A percentile compares a stretch with the other conserved stretches of the same genome.
phyloP scores from a whole-genome alignment of 2,329 filamentous ascomycete genomes.

The Penicillium crustosum region DNA sequence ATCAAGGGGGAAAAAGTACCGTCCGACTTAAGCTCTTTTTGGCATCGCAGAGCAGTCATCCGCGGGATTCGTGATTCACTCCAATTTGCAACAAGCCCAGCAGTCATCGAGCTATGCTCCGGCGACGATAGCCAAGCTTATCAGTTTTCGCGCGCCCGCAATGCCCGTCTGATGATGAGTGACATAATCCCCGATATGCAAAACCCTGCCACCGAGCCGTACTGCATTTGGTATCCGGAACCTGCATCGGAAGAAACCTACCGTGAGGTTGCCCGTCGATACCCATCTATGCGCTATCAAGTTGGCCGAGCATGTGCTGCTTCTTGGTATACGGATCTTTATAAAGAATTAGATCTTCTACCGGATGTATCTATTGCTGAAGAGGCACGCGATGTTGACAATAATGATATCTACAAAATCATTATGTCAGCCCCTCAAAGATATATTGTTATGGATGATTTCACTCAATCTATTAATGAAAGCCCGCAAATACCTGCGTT shows the following conservation, averaged over 20 bases:
- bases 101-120: conserved; percentile 15
- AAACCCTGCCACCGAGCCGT: conserved; percentile 30
- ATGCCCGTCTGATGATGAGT: conserved; percentile 23
- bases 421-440: not conserved
- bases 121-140: conserved; percentile 9
- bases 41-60: conserved; percentile 12
- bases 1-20: conserved; percentile 11
- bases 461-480: not conserved
- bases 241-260: conserved; percentile 40
- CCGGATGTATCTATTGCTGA: conserved; percentile 1
- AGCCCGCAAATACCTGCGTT: not conserved
- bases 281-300: conserved; percentile 28
- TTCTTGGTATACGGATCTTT: conserved; percentile 20
- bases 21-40: conserved; percentile 7
- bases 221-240: conserved; percentile 48
- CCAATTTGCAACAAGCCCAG: conserved; percentile 14
- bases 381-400: not conserved
- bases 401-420: not conserved
- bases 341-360: conserved; percentile 6
- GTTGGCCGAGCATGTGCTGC: conserved; percentile 23
- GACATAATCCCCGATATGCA: conserved; percentile 30
- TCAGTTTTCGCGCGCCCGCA: conserved; percentile 14
- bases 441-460: not conserved
- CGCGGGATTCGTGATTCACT: conserved; percentile 15
- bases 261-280: conserved; percentile 32